phyloP scores from a whole-genome alignment of 768 basidiomycete species.

The Russula lepida region DNA sequence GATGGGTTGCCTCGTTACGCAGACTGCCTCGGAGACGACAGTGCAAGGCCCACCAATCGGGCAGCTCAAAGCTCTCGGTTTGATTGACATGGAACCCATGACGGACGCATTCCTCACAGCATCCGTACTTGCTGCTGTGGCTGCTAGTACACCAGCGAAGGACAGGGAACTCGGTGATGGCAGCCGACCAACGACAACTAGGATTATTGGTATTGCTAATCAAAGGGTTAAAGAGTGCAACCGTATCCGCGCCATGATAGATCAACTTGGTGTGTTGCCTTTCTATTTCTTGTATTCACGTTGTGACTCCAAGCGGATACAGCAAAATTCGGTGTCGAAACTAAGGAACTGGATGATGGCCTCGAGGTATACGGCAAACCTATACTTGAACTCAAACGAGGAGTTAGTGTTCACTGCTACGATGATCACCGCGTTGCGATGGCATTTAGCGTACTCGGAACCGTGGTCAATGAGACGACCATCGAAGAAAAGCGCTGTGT shows the following conservation, averaged over 20 bases:
- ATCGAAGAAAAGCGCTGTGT: constrained; percentile 97
- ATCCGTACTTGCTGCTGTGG: constrained; percentile 83
- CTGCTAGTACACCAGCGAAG: constrained; percentile 35
- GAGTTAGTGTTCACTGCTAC: constrained; percentile 88
- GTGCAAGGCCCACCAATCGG: constrained; percentile 85
- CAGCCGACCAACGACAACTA: constrained; percentile 40
- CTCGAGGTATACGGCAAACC: constrained; percentile 82
- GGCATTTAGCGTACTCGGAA: constrained; percentile 88
- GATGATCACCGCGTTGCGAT: constrained; percentile 99
- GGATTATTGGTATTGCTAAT: constrained; percentile 93
- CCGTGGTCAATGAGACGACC: constrained; percentile 63
- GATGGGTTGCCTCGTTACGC: constrained; percentile 90
- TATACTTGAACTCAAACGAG: constrained; percentile 49
- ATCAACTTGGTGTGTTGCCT: constrained; percentile 68
- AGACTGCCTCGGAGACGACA: constrained; percentile 83
- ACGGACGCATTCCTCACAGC: constrained; percentile 99
- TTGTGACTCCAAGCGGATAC: not conserved
- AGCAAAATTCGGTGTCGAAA: constrained; percentile 94
- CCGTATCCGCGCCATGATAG: constrained; percentile 93
- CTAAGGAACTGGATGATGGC: constrained; percentile 87
- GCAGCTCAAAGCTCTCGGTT: constrained; percentile 70
- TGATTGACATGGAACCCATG: constrained; percentile 99
- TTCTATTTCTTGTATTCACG: not conserved
- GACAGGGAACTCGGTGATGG: constrained; percentile 38
- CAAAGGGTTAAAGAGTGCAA: constrained; percentile 99